phyloP scores from a whole-genome alignment of 2,329 filamentous ascomycete species.

The Acephala macrosclerotiorum region DNA sequence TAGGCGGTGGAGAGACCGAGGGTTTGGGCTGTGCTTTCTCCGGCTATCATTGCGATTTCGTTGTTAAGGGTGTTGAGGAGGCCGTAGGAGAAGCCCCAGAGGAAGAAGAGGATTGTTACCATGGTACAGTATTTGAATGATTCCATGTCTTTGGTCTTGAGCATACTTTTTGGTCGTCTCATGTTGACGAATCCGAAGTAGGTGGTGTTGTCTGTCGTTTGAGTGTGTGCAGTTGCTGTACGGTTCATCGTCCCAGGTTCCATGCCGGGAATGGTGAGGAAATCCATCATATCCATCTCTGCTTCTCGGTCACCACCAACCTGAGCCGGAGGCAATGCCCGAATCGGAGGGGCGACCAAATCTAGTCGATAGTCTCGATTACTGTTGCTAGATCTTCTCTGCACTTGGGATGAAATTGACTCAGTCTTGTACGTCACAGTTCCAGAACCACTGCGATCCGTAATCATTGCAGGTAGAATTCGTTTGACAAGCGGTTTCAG shows the following conservation, averaged over 20 bases:
- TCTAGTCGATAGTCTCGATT: slow-evolving; percentile 15
- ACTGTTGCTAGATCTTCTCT: neutral
- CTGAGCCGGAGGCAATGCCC: slow-evolving; percentile 23
- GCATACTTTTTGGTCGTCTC: slow-evolving; percentile 72
- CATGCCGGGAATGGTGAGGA: slow-evolving; percentile 38
- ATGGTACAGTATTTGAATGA: slow-evolving; percentile 76
- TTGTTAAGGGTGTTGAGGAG: slow-evolving; percentile 83
- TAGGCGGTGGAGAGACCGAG: slow-evolving; percentile 75
- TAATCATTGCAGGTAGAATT: slow-evolving; percentile 41
- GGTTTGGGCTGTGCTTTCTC: slow-evolving; percentile 64
- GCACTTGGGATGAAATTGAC: slow-evolving; percentile 33
- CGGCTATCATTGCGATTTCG: slow-evolving; percentile 68
- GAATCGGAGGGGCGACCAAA: slow-evolving; percentile 14
- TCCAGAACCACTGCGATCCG: slow-evolving; percentile 26
- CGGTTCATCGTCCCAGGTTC: slow-evolving; percentile 12
- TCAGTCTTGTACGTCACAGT: slow-evolving; percentile 23
- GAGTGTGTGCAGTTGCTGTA: slow-evolving; percentile 24
- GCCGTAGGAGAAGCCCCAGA: slow-evolving; percentile 93
- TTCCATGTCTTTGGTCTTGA: slow-evolving; percentile 67
- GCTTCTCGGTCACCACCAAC: slow-evolving; percentile 23
- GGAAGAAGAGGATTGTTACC: slow-evolving; percentile 82
- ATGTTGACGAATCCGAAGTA: slow-evolving; percentile 85
- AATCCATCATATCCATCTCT: slow-evolving; percentile 38
- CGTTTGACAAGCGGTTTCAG: slow-evolving; percentile 82
- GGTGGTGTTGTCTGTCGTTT: slow-evolving; percentile 48